Conservation (phyloP, 495 filamentous ascomycete species). For the Penicillium fimorum region DNA sequence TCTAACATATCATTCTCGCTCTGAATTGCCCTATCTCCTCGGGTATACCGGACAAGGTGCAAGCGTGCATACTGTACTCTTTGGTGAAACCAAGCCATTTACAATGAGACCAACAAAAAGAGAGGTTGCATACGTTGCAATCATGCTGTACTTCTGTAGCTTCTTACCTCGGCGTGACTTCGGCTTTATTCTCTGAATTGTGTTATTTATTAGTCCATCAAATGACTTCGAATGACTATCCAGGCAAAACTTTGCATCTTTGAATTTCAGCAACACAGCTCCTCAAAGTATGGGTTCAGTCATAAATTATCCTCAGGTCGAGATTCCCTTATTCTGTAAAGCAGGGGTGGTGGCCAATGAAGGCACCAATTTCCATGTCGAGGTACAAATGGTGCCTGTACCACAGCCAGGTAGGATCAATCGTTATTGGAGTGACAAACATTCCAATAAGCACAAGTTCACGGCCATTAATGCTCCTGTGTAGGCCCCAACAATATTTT, state of each 20-base stretch:
- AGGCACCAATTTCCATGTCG: constrained; percentile 51
- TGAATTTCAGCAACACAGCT: not conserved
- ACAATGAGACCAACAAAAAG: not conserved
- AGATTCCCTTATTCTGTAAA: constrained; percentile 54
- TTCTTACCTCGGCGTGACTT: constrained; percentile 10
- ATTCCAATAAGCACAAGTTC: not conserved
- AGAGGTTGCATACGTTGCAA: constrained; percentile 5
- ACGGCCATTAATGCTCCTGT: not conserved
- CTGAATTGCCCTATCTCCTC: not conserved
- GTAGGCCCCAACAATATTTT: constrained; percentile 48
- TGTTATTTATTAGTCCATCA: not conserved
- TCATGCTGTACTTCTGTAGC: not conserved
- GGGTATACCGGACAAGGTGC: not conserved
- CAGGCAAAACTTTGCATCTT: not conserved
- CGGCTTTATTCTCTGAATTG: not conserved
- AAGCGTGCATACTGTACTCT: not conserved
- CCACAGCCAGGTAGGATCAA: constrained; percentile 46
- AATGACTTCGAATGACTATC: not conserved
- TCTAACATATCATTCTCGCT: constrained; percentile 5
- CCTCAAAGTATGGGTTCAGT: constrained; percentile 5
- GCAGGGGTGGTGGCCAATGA: constrained; percentile 55
- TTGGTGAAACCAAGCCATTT: not conserved
- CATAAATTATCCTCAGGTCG: constrained; percentile 11
- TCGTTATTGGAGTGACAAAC: not conserved
- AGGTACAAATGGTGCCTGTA: constrained; percentile 52